Base-by-base conservation (phyloP, 2,329 filamentous ascomycete species). In the Fusarium sp. region DNA sequence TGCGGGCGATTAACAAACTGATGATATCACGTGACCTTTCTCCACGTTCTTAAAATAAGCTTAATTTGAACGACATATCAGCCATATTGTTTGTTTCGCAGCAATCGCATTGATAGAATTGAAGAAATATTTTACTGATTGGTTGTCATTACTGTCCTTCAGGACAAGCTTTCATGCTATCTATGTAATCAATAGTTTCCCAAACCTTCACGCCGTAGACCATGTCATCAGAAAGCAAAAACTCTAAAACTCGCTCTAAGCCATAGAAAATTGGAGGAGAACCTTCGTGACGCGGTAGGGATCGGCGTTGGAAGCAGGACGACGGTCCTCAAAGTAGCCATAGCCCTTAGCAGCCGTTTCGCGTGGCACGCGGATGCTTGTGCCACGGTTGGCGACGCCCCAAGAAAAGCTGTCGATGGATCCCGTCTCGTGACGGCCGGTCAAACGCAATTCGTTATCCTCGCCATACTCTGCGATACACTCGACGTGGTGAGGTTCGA, bases 401-500 rank as follows among this genome's bases (percentile, higher is more conserved):
- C 92, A 98, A 78, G 91, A 91, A 90, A 99, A 99, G 83, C 93
- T 90, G 82, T 99, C 96, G 81, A 98, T 98, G 79, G 89, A 90
- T 52, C 95, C 95, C 17, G 96, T 99, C 91, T 99, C 96, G 86
- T 98, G 94, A 76, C 90, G 89, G 79, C 96, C 96, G 60, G 96
- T 98, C 79, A 98, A 93, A 82, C 96, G 95, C 79, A 93, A 90
- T 79, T 96, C 94, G 88, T 99, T 99, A 84, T 95, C 96, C 88
- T 97, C 94, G 81, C 96, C 95, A 83, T 98, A 98, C 77, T 97
- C 95, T 77, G 92, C 92, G 85, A 97, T 97, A 90, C 94, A 95
- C 88, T 95, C 93, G 77, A 86, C 84, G 86, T 95, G 93, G 79
- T 93, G 92, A 73, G 87, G 88, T 85, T 93, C 93, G 24, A 95